Evolutionary conservation across 768 basidiomycete species (phyloP), one percentile per base, ranked within the genome.

Genomic region (Leccinum boreale): DNA sequence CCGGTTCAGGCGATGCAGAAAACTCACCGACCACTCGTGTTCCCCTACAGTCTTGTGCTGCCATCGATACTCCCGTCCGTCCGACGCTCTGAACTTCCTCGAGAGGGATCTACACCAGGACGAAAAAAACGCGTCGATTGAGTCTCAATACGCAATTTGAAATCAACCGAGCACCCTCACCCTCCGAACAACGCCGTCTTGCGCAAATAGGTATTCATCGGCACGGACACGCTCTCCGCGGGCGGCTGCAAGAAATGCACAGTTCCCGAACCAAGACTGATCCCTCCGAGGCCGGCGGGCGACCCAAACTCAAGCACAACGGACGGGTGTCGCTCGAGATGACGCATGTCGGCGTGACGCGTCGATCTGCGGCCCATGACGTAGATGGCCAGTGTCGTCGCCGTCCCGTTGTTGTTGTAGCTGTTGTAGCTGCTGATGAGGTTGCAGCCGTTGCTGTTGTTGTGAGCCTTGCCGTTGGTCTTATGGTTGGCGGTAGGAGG

Each of bases 21-120:
- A 21, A 79, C 89, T 68, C 69, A 90, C 89, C 67, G 87, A 78
- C 89, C 89, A 91, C 73, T 90, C 87, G 58, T 89, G 87, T 17
- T 79, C 84, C 8, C 77, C 75, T 29, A 79, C 69, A 42, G 74
- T 75, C 29, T 78, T 78, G 70, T 83, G 75, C 28, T 80, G 79
- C 89, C 89, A 91, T 67, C 78, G 78, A 62, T 90, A 90, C 65
- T 90, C 87, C 26, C 77, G 77, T 33, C 87, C 87, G 67, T 90
- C 86, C 42, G 84, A 84, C 15, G 79, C 87, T 49, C 70, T 74
- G 61, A 90, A 91, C 69, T 87, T 89, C 47, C 89, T 73, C 46
- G 81, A 81, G 59, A 89, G 72, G 9, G 89, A 87, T 52, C 89
- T 89, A 60, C 11, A 4, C 35, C 10, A 39, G 19, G 52, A 50